phyloP scores from a whole-genome alignment of 2,329 filamentous ascomycete genomes.

The Shiraia bambusicola region DNA sequence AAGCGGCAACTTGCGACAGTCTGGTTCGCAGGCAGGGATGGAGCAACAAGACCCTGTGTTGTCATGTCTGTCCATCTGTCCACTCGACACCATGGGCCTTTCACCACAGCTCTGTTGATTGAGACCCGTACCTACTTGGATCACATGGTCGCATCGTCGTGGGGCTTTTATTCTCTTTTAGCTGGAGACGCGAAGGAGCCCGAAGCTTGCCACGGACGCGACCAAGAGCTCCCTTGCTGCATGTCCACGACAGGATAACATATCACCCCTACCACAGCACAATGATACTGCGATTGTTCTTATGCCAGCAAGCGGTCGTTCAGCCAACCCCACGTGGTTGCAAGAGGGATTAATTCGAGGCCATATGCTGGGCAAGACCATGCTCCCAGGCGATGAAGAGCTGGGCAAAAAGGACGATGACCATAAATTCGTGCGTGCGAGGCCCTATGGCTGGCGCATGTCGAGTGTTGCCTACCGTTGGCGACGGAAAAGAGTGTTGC shows the following conservation, averaged over 20 bases:
- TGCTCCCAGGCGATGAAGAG: conserved; percentile 60
- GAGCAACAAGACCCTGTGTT: neutral
- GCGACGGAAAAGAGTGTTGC: conserved; percentile 53
- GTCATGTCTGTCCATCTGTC: too few relatives aligned
- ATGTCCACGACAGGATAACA: conserved; percentile 11
- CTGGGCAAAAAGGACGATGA: conserved; percentile 67
- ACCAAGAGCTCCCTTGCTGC: conserved; percentile 19
- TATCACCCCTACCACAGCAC: conserved; percentile 7
- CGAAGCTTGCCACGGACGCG: conserved; percentile 8
- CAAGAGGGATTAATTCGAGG: conserved; percentile 26
- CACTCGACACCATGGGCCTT: too few relatives aligned
- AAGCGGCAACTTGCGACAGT: too few relatives aligned
- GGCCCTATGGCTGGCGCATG: conserved; percentile 31
- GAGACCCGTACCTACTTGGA: too few relatives aligned
- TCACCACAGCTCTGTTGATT: too few relatives aligned
- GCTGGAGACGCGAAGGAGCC: neutral
- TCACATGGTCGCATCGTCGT: too few relatives aligned
- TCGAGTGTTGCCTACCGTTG: conserved; percentile 40
- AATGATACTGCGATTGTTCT: conserved; percentile 28
- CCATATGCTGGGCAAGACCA: conserved; percentile 43
- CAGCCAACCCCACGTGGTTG: conserved; percentile 30
- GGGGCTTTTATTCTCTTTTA: too few relatives aligned
- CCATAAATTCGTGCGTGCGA: conserved; percentile 47
- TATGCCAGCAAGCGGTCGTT: conserved; percentile 25
- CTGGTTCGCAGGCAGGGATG: neutral